Conservation (phyloP, 495 filamentous ascomycete species). For the Penicillium arizonense region DNA sequence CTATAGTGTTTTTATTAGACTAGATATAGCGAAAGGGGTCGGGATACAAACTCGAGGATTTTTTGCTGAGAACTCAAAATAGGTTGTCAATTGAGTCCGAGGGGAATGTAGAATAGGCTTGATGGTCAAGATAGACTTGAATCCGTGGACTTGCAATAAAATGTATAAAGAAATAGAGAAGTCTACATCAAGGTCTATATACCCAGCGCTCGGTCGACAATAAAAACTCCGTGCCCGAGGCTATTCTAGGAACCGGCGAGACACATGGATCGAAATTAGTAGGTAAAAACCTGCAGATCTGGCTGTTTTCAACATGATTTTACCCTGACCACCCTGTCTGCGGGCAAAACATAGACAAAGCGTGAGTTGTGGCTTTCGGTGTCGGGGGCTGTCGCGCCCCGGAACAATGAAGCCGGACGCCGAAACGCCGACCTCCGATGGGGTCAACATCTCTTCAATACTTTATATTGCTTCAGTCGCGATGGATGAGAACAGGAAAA, state of each 20-base stretch:
- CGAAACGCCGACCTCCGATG: slow-evolving; percentile 13
- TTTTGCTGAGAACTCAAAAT: too few relatives aligned
- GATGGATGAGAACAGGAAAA: too few relatives aligned
- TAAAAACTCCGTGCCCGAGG: neutral
- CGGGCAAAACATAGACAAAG: neutral
- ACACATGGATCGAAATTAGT: neutral
- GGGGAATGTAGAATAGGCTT: neutral
- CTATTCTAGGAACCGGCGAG: neutral
- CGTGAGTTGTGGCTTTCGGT: neutral
- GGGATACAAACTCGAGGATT: neutral
- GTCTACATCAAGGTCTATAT: neutral
- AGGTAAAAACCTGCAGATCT: neutral
- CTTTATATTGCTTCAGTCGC: too few relatives aligned
- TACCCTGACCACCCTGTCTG: neutral
- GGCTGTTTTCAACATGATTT: neutral
- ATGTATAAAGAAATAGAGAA: neutral
- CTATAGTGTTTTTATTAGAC: neutral
- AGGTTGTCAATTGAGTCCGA: neutral
- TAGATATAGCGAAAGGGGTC: neutral
- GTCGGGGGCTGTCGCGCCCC: slow-evolving; percentile 2
- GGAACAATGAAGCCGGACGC: slow-evolving; percentile 2
- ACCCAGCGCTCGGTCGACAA: neutral
- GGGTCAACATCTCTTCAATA: neutral
- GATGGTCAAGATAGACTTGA: neutral
- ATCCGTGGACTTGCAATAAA: neutral